Base-by-base conservation (phyloP, 2,329 filamentous ascomycete genomes). In the Alternaria arborescens region DNA sequence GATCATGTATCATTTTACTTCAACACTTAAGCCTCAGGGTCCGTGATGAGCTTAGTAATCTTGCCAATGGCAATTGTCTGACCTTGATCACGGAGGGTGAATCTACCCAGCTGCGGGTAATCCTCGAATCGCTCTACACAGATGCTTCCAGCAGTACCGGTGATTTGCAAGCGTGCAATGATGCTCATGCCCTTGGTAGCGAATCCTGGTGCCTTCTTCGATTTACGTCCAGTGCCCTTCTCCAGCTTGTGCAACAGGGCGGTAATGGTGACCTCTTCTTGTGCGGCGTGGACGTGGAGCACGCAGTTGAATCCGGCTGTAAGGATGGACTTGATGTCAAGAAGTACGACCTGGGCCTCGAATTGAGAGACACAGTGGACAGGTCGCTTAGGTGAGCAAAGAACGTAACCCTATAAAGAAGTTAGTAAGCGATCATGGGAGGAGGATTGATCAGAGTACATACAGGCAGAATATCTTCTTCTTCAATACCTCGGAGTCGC, bases 31-130 rank as follows among this genome's bases (percentile, higher is more conserved):
- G 68, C 68, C 5, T 66, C 60, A 16, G 62, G 55, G 40, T 78
- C 76, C 2, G 76, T 78, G 65, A 91, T 88, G 62, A 99, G 87
- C 86, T 94, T 97, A 61, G 93, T 97, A 79, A 99, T 96, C 87
- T 99, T 99, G 76, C 95, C 95, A 82, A 99, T 99, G 58, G 95
- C 95, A 83, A 99, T 97, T 0, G 95, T 99, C 91, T 98, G 94
- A 73, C 95, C 95, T 89, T 98, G 76, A 57, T 73, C 55, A 77
- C 71, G 72, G 26, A 75, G 66, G 30, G 73, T 74, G 55, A 70
- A 77, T 24, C 61, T 60, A 38, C 78, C 78, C 54, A 79, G 66
- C 51, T 98, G 95, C 61, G 94, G 90, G 81, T 98, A 97, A 77
- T 98, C 94, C 76, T 97, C 94, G 72, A 97, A 99, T 65, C 86